Percentiles rank a stretch among this genome's conserved stretches.
Conservation (phyloP, 108 stramenopile species). For the Cyclotella sp. region DNA sequence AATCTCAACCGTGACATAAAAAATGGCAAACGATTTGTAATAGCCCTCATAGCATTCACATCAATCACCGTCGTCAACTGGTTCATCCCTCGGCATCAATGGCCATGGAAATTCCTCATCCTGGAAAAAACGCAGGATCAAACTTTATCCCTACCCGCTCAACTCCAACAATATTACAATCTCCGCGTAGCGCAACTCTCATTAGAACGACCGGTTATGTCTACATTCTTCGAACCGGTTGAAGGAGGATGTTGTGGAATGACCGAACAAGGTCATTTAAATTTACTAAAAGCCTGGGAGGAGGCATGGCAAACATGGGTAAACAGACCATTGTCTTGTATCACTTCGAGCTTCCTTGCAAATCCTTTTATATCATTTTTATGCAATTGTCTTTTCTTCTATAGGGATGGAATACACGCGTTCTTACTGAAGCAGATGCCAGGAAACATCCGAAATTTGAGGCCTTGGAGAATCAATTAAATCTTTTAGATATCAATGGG, state of each 20-base stretch:
- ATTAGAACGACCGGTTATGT: constrained; percentile 10
- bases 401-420: constrained; percentile 19
- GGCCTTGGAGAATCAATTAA: constrained; percentile 4
- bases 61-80: constrained; percentile 11
- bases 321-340: too few relatives aligned
- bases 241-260: constrained; percentile 36
- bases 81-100: constrained; percentile 8
- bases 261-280: constrained; percentile 13
- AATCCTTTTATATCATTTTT: too few relatives aligned
- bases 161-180: constrained; percentile 18
- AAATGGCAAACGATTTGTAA: constrained; percentile 19
- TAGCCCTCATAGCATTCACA: constrained; percentile 4
- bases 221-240: constrained; percentile 26
- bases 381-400: too few relatives aligned
- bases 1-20: not conserved
- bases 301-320: constrained; percentile 20
- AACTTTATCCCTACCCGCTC: not conserved
- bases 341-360: too few relatives aligned
- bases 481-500: constrained; percentile 5
- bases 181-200: not conserved
- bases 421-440: constrained; percentile 24
- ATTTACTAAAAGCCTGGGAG: constrained; percentile 21
- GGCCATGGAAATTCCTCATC: constrained; percentile 10
- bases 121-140: not conserved
- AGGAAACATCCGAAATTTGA: constrained; percentile 20